Conservation (phyloP, 441 rosid genomes). For the Lepidium campestre region DNA sequence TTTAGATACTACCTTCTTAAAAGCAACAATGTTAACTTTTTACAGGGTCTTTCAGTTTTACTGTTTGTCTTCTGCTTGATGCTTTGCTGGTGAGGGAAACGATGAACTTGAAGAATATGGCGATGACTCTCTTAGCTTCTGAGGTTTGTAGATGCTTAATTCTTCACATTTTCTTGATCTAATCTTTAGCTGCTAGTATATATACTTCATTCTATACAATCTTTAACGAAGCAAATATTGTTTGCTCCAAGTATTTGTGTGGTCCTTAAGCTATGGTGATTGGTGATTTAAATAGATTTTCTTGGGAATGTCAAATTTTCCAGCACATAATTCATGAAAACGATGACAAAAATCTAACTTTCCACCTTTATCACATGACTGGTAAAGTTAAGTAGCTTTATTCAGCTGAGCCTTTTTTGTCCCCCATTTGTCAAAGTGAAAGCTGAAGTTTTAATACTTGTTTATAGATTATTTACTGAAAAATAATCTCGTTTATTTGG, state of each 20-base stretch:
- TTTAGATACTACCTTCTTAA: conserved; percentile 28
- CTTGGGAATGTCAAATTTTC: conserved; percentile 25
- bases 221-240: neutral
- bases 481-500: neutral
- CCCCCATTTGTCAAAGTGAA: conserved; percentile 25
- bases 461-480: conserved; percentile 11
- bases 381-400: conserved; percentile 21
- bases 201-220: conserved; percentile 1
- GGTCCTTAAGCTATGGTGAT: neutral
- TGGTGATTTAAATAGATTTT: conserved; percentile 3
- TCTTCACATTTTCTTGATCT: neutral
- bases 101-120: conserved; percentile 2
- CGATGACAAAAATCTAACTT: conserved; percentile 14
- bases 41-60: conserved; percentile 22
- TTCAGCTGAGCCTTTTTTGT: conserved; percentile 26
- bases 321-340: conserved; percentile 17
- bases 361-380: conserved; percentile 26
- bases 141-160: conserved; percentile 5
- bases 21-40: conserved; percentile 26
- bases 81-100: conserved; percentile 14
- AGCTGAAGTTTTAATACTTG: conserved; percentile 16
- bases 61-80: conserved; percentile 23
- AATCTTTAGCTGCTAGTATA: conserved; percentile 1
- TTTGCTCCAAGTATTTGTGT: neutral
- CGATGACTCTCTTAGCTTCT: neutral